phyloP scores from a whole-genome alignment of 2,329 filamentous ascomycete genomes.

The Fragosphaeria purpurea region DNA sequence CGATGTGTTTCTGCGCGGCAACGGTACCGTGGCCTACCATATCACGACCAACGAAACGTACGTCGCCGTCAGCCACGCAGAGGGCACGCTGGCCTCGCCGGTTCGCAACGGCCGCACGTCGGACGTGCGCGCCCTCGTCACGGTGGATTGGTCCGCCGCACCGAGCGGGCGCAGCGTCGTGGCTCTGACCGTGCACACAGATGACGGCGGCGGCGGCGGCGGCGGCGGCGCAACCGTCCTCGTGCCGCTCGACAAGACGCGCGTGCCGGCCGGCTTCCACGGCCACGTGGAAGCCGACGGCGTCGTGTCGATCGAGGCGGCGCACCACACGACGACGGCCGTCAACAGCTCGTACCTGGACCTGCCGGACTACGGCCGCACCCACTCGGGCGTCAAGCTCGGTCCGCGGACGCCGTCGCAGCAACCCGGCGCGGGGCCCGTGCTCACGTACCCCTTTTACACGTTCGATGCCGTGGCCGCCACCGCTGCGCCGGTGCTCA shows the following conservation, averaged over 20 bases:
- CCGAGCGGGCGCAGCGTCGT: conserved; percentile 24
- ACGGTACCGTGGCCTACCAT: conserved; percentile 27
- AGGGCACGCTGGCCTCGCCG: conserved; percentile 21
- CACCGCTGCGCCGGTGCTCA: conserved; percentile 8
- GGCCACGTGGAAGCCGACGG: conserved; percentile 20
- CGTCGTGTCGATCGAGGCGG: conserved; percentile 20
- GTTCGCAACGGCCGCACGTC: not conserved
- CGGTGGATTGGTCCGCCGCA: conserved; percentile 31
- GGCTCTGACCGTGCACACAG: conserved; percentile 21
- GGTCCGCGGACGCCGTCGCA: conserved; percentile 16
- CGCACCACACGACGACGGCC: conserved; percentile 14
- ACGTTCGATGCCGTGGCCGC: conserved; percentile 15
- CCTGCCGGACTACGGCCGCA: conserved; percentile 22
- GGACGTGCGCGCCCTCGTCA: conserved; percentile 28
- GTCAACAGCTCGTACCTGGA: conserved; percentile 14
- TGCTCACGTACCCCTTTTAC: conserved; percentile 19
- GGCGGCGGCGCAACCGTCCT: conserved; percentile 22
- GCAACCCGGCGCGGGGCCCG: conserved; percentile 11
- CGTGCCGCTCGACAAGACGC: conserved; percentile 14
- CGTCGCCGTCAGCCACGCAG: conserved; percentile 26
- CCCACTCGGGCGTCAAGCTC: conserved; percentile 19
- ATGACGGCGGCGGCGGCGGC: conserved; percentile 12
- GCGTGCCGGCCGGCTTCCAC: conserved; percentile 14
- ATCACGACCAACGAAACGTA: conserved; percentile 27
- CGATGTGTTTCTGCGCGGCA: conserved; percentile 35